phyloP scores from a whole-genome alignment of 2,329 filamentous ascomycete species.

The Hyphodiscus sp. region DNA sequence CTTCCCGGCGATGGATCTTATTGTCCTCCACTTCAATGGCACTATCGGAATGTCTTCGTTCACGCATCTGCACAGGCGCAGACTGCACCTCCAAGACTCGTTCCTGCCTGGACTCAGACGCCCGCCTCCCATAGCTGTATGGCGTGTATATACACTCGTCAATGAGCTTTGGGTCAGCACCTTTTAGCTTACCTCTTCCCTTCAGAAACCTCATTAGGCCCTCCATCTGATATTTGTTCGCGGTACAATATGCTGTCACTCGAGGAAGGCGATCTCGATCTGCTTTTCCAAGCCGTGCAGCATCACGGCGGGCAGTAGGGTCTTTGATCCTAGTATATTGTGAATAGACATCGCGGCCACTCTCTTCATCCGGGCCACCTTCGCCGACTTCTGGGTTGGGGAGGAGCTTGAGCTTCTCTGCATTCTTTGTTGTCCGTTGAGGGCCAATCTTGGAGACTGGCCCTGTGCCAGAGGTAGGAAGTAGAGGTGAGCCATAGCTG shows the following conservation, averaged over 20 bases:
- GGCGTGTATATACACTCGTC: conserved; percentile 98
- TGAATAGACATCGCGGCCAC: conserved; percentile 90
- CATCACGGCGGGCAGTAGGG: conserved; percentile 84
- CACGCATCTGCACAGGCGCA: conserved; percentile 39
- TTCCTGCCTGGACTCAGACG: conserved; percentile 27
- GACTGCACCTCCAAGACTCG: conserved; percentile 23
- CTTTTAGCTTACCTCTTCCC: conserved; percentile 67
- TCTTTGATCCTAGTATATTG: conserved; percentile 98
- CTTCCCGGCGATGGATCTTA: conserved; percentile 48
- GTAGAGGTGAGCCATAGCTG: conserved; percentile 56
- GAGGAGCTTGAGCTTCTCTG: conserved; percentile 94
- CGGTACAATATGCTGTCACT: conserved; percentile 95
- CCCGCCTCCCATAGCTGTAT: conserved; percentile 64
- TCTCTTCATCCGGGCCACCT: conserved; percentile 77
- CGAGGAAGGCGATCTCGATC: conserved; percentile 81
- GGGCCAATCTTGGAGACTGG: conserved; percentile 72
- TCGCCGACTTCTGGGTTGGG: conserved; percentile 81
- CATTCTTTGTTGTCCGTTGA: conserved; percentile 89
- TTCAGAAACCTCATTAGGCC: conserved; percentile 87
- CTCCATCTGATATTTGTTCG: conserved; percentile 85
- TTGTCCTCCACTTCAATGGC: conserved; percentile 61
- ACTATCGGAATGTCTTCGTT: conserved; percentile 71
- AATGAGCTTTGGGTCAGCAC: conserved; percentile 82
- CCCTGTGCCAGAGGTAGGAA: conserved; percentile 29
- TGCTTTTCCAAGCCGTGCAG: conserved; percentile 85